Evolutionary conservation across 2,329 filamentous ascomycete species (phyloP).

Genomic region (Sphaerulina vaccinii): DNA sequence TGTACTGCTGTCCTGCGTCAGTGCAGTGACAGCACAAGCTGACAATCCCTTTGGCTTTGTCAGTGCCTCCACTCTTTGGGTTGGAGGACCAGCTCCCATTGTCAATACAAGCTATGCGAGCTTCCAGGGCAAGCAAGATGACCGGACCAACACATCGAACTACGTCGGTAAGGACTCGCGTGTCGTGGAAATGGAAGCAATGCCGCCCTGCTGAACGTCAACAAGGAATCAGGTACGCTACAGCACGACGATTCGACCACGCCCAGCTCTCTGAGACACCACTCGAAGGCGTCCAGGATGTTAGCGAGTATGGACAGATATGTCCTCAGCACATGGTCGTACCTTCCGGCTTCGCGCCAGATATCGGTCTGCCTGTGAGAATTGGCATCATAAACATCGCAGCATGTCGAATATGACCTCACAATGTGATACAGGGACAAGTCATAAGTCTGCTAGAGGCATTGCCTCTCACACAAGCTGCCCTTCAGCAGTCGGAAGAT

Average conservation of each 20-base stretch:
- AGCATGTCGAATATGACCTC: no score
- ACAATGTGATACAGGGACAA: no score
- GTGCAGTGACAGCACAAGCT: neutral
- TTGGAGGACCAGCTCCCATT: conserved; percentile 6
- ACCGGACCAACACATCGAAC: conserved; percentile 10
- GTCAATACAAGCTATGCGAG: conserved; percentile 9
- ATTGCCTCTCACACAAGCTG: conserved; percentile 11
- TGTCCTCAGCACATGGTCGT: conserved; percentile 14
- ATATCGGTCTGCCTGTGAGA: conserved; percentile 1
- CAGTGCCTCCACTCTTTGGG: conserved; percentile 5
- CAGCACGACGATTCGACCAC: conserved; percentile 16
- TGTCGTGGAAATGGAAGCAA: neutral
- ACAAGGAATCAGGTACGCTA: conserved; percentile 3
- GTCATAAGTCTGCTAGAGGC: conserved; percentile 13
- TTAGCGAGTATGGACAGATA: conserved; percentile 11
- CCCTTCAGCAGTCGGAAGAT: conserved; percentile 44
- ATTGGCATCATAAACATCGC: no score
- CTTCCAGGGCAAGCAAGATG: conserved; percentile 15
- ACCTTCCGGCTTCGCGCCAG: conserved; percentile 4
- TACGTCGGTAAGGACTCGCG: conserved; percentile 10
- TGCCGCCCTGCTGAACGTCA: neutral
- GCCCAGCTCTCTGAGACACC: conserved; percentile 7
- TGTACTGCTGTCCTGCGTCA: neutral
- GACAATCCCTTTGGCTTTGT: neutral
- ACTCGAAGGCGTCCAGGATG: conserved; percentile 4